Percentiles rank a stretch among this genome's conserved stretches.
Evolutionary conservation across 176 grass and related monocot species (phyloP).

Genomic region (Secale cereale): DNA sequence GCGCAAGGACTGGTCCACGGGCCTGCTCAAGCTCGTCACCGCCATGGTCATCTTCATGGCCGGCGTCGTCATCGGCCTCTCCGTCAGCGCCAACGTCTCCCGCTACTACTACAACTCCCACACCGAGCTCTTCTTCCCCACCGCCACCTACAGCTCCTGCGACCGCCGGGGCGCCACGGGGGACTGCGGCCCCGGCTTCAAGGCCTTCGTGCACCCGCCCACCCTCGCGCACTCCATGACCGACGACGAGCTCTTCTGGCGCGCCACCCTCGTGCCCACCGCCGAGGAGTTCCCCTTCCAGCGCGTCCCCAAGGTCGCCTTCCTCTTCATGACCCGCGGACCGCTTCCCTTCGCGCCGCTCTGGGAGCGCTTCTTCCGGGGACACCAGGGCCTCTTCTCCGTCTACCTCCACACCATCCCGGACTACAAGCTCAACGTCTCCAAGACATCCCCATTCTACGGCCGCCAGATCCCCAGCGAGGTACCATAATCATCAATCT

Average conservation of each 20-base stretch:
- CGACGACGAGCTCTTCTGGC: slow-evolving; percentile 74
- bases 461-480: slow-evolving; percentile 77
- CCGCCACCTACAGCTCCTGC: slow-evolving; percentile 45
- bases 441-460: slow-evolving; percentile 57
- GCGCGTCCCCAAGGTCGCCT: slow-evolving; percentile 78
- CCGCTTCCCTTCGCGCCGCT: slow-evolving; percentile 59
- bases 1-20: slow-evolving; percentile 48
- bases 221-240: slow-evolving; percentile 65
- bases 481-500: slow-evolving; percentile 19
- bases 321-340: slow-evolving; percentile 73
- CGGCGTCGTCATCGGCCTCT: slow-evolving; percentile 62
- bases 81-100: slow-evolving; percentile 44
- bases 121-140: slow-evolving; percentile 83
- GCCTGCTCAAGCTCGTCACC: slow-evolving; percentile 32
- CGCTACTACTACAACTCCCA: slow-evolving; percentile 79
- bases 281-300: slow-evolving; percentile 70
- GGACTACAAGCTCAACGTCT: slow-evolving; percentile 81
- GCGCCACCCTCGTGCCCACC: slow-evolving; percentile 54
- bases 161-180: slow-evolving; percentile 18
- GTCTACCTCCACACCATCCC: slow-evolving; percentile 81
- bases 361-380: slow-evolving; percentile 67
- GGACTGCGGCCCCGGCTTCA: slow-evolving; percentile 46
- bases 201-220: slow-evolving; percentile 57
- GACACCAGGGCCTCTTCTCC: slow-evolving; percentile 57
- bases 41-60: slow-evolving; percentile 81